Base-by-base conservation (phyloP, 2,329 filamentous ascomycete species). In the Xylariaceae sp. region DNA sequence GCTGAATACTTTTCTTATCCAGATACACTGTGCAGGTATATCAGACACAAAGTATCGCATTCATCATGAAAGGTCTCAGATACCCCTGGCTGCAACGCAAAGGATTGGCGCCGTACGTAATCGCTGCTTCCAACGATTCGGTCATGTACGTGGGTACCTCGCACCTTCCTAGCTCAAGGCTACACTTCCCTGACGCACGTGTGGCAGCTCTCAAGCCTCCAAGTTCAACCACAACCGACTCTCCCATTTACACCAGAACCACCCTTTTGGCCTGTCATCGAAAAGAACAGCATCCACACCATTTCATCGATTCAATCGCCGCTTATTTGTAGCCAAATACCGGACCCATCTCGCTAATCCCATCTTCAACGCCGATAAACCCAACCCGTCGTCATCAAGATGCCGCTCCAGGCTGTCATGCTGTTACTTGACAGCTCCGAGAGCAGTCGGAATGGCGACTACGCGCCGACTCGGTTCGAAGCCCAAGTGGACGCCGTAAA, bases 361-460 rank as follows among this genome's bases (percentile, higher is more conserved):
- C 44, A 58, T 49, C 23, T 51, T 13, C 15, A 17, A 44, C 44
- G 9, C 47, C 55, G 50, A 59, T 45, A 50, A 18, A 11, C 15
- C 51, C 51, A 50, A 35, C 13, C 45, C 59, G 60, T 49, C 53
- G 30, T 75, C 75, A 77, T 75, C 86, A 92, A 82, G 73, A 99
- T 99, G 94, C 90, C 88, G 78, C 88, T 99, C 77, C 94, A 99
- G 87, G 95, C 94, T 80, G 95, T 96, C 65, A 97, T 99, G 92
- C 90, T 99, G 76, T 88, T 97, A 83, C 91, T 97, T 72, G 94
- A 99, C 84, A 99, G 97, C 83, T 97, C 92, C 81, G 94, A 99
- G 81, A 92, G 89, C 80, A 96, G 91, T 81, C 87, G 94, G 74
- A 99, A 99, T 78, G 94, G 95, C 73, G 94, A 99, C 76, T 83